phyloP scores from a whole-genome alignment of 495 filamentous ascomycete species.

The Parmelia sp. region DNA sequence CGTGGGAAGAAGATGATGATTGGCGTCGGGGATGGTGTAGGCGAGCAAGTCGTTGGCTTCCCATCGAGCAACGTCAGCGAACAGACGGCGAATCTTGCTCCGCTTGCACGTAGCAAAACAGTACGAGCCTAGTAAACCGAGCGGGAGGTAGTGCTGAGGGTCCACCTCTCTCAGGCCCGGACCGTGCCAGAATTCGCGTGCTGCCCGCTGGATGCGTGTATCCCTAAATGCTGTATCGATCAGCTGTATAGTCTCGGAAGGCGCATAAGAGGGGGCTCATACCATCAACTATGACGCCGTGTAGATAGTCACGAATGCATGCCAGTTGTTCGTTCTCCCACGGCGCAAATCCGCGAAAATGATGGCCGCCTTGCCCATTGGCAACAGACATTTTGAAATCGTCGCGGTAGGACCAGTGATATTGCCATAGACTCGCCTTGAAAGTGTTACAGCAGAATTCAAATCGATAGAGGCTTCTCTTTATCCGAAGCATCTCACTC shows the following conservation, averaged over 20 bases:
- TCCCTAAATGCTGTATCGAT: background rate
- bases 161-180: background rate
- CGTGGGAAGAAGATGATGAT: too few relatives aligned
- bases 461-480: background rate
- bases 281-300: background rate
- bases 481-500: background rate
- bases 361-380: background rate
- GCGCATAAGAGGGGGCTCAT: background rate
- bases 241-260: too few relatives aligned
- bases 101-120: too few relatives aligned
- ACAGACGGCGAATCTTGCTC: background rate
- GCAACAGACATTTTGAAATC: background rate
- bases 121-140: too few relatives aligned
- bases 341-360: background rate
- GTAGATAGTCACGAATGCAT: background rate
- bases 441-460: background rate
- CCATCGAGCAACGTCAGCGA: too few relatives aligned
- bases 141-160: background rate
- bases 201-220: background rate
- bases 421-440: too few relatives aligned
- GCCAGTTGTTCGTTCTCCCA: background rate
- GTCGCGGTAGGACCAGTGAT: background rate
- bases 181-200: background rate
- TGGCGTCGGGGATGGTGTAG: too few relatives aligned
- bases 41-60: too few relatives aligned